Evolutionary conservation across 164 flowering plant genomes (phyloP).

Genomic region (Aristolochia contorta): DNA sequence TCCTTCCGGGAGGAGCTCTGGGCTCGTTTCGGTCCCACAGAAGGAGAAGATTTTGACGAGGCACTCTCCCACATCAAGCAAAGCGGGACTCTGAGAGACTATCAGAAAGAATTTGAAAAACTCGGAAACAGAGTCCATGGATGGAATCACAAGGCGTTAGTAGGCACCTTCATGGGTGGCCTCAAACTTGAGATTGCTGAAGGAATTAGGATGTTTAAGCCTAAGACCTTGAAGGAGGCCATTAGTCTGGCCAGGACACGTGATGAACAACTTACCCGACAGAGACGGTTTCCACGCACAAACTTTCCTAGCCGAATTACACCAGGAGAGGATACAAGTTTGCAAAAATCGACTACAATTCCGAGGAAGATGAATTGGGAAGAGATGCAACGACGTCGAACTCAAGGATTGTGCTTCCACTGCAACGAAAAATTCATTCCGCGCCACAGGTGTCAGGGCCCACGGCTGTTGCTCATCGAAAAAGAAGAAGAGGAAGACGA

Average conservation of each 20-base stretch:
- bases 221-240: too few relatives aligned
- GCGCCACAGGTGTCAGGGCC: neutral
- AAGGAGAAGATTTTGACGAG: conserved; percentile 1
- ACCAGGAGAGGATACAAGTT: neutral
- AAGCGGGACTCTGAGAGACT: neutral
- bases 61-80: neutral
- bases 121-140: conserved; percentile 1
- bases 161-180: too few relatives aligned
- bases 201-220: neutral
- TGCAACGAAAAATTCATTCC: neutral
- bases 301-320: neutral
- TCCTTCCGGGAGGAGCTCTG: neutral
- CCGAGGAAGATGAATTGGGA: neutral
- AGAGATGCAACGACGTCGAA: neutral
- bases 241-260: too few relatives aligned
- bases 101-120: conserved; percentile 1
- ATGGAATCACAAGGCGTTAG: too few relatives aligned
- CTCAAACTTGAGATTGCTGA: neutral
- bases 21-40: neutral
- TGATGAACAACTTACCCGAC: neutral
- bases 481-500: neutral
- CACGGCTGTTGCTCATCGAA: neutral
- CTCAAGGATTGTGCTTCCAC: neutral
- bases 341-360: neutral
- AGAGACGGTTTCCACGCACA: neutral